Percentiles rank a stretch among this genome's conserved stretches.
phyloP scores from a whole-genome alignment of 2,329 filamentous ascomycete genomes.

The Apiospora hydei region DNA sequence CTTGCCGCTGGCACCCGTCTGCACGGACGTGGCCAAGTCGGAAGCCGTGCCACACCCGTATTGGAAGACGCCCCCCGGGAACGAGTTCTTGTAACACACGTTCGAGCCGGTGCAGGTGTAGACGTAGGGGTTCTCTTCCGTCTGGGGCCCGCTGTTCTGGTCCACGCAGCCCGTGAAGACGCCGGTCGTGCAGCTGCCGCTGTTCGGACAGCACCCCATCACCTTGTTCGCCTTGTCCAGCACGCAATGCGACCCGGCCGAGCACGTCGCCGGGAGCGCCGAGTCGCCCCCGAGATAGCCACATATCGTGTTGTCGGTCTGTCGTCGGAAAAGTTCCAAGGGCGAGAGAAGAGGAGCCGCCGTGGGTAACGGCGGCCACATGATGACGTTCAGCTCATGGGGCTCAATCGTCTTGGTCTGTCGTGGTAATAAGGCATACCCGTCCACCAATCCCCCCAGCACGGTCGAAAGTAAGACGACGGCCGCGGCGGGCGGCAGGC shows the following conservation, averaged over 20 bases:
- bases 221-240: slow-evolving; percentile 56
- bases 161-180: slow-evolving; percentile 67
- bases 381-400: slow-evolving; percentile 48
- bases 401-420: slow-evolving; percentile 48
- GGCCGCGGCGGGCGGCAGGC: slow-evolving; percentile 45
- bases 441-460: slow-evolving; percentile 39
- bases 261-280: slow-evolving; percentile 62
- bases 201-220: slow-evolving; percentile 65
- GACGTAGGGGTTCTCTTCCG: slow-evolving; percentile 61
- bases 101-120: slow-evolving; percentile 60
- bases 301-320: slow-evolving; percentile 61
- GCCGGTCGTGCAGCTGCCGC: slow-evolving; percentile 58
- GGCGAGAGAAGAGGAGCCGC: slow-evolving; percentile 45
- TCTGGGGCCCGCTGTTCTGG: slow-evolving; percentile 55
- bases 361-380: slow-evolving; percentile 51
- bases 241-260: slow-evolving; percentile 64
- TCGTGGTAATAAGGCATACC: slow-evolving; percentile 44
- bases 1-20: slow-evolving; percentile 52
- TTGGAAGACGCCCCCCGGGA: slow-evolving; percentile 64
- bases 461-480: slow-evolving; percentile 45
- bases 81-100: slow-evolving; percentile 64
- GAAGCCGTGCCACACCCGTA: slow-evolving; percentile 63
- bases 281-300: slow-evolving; percentile 63
- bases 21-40: slow-evolving; percentile 56
- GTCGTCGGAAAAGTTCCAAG: slow-evolving; percentile 48